Conservation (phyloP, 129 eudicot species). For the Smallanthus sonchifolius region DNA sequence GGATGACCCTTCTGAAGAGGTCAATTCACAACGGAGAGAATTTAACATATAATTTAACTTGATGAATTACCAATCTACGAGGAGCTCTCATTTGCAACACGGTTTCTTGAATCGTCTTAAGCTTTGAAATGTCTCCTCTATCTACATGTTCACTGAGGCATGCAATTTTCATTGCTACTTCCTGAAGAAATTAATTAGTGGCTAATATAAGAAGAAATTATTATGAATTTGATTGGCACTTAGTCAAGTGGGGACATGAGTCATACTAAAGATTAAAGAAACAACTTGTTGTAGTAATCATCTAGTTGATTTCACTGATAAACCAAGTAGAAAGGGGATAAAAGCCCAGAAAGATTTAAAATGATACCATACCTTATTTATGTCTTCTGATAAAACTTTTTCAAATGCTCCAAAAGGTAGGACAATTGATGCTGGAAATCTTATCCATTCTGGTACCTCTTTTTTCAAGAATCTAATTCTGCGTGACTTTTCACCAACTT, state of each 20-base stretch:
- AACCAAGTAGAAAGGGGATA: neutral
- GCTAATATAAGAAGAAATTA: constrained; percentile 17
- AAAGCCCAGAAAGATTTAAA: neutral
- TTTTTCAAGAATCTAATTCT: constrained; percentile 42
- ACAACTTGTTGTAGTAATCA: neutral
- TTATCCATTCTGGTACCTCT: constrained; percentile 41
- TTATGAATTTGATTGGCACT: neutral
- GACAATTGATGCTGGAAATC: constrained; percentile 45
- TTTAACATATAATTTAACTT: neutral
- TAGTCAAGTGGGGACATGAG: neutral
- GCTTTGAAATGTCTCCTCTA: constrained; percentile 41
- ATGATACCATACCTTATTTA: constrained; percentile 38
- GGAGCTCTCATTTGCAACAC: constrained; percentile 48
- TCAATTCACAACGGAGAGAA: neutral
- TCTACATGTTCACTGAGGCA: constrained; percentile 28
- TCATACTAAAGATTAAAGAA: neutral
- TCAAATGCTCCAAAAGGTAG: constrained; percentile 50
- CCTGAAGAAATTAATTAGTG: constrained; percentile 30
- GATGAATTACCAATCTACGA: constrained; percentile 36
- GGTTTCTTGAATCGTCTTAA: constrained; percentile 35
- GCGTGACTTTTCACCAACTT: constrained; percentile 54
- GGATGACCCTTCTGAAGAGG: neutral
- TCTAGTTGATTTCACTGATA: neutral
- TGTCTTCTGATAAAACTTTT: constrained; percentile 38
- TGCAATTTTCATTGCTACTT: constrained; percentile 33